Evolutionary conservation across 495 filamentous ascomycete genomes (phyloP), one percentile per base, ranked within the genome.

Genomic region (Tuber borchii): DNA sequence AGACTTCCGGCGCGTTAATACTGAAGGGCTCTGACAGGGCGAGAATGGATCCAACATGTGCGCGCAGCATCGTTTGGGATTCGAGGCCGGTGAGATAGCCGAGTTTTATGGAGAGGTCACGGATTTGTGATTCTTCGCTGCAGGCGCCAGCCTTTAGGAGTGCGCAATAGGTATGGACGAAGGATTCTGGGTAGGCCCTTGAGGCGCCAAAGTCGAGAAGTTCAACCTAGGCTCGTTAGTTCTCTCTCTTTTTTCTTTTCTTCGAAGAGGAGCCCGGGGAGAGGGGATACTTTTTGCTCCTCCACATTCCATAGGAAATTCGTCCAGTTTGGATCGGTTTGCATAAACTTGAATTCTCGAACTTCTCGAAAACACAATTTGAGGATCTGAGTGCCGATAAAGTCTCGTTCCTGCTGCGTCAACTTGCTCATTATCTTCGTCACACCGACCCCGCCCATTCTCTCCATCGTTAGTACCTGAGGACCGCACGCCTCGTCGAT

Each of bases 291-390:
- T 80, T 89, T 91, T 73, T 90, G 85, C 2, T 89, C 90, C 12
- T 85, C 72, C 0, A 88, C 84, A 83, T 99, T 97, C 86, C 92
- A 98, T 42, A 98, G 86, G 86, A 99, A 99, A 83, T 99, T 99
- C n/a, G 96, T 98, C 95, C 96, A 99, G 86, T 99, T 99, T 31
- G 95, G 95, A 85, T 99, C 95, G 40, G 95, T 98, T 85, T 99
- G 95, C 95, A 99, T 99, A 87, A 95, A 99, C 68, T 86, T 88
- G 87, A 97, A 99, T 80, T 97, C 93, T 73, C 88, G 89, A 81
- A 98, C 93, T 84, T 99, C 95, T 71, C 94, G 92, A 48, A 99
- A 88, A 82, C 95, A 97, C 26, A 99, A 89, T 17, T 94, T 92
- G 71, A 99, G 87, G 79, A 99, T 92, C 81, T 97, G 93, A 3